Base-by-base conservation (phyloP, 495 filamentous ascomycete species). In the Hypomontagnella monticulosa region DNA sequence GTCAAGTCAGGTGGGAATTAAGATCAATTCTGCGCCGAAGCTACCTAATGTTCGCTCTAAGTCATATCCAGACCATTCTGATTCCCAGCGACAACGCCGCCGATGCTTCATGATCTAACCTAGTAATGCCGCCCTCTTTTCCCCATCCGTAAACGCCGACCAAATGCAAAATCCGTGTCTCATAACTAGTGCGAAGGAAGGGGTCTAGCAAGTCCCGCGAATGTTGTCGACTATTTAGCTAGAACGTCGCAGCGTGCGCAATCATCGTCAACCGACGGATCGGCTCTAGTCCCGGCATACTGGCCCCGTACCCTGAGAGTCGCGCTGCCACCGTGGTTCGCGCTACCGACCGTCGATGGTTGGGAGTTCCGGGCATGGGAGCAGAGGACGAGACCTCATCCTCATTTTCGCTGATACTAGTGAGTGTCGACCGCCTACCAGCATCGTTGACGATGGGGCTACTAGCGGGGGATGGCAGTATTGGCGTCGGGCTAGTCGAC, bases 221-320 rank as follows among this genome's bases (percentile, higher is more conserved):
- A n/a, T n/a, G n/a, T n/a, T n/a, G n/a, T n/a, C n/a, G n/a, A n/a
- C n/a, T n/a, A n/a, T n/a, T n/a, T n/a, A n/a, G n/a, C n/a, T n/a
- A 59, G 10, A 59, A 50, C 1, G 56, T 59, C n/a, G 56, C 56
- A 20, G 44, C 56, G 20, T 59, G 56, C 14, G 15, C 20, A 18
- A 59, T 30, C n/a, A 12, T 32, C 20, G 42, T 16, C 43, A 30
- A 59, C n/a, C 56, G 36, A 18, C 44, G 56, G 19, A 59, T 23
- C 34, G 56, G 56, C 37, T 59, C 56, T 11, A 49, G 7, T 30
- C 43, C 33, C 9, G 34, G 56, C 11, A 49, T 49, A 8, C 16
- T 34, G 6, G 14, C 18, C n/a, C 14, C 43, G 20, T 20, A 30
- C 34, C 34, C 43, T 3, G 33, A 14, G 1, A 59, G 15, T 12